Evolutionary conservation across 257 asterid species (phyloP).

Genomic region (Fraxinus quadrangulata): DNA sequence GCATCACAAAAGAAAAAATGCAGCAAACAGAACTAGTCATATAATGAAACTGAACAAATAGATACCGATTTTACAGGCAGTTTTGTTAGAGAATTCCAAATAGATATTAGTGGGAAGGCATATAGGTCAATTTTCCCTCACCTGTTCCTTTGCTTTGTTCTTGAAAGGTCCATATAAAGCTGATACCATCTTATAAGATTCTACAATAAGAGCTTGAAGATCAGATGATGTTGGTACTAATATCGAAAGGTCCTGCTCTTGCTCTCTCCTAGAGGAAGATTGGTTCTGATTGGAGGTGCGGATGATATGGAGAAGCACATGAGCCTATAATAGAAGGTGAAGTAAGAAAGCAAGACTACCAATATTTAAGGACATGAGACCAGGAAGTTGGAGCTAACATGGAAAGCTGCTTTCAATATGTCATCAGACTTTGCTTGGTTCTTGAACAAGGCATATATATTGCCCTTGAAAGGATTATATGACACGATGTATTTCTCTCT

Average conservation of each 20-base stretch:
- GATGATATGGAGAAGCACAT: constrained; percentile 84
- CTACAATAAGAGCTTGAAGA: constrained; percentile 74
- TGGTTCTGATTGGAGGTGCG: constrained; percentile 51
- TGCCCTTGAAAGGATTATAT: constrained; percentile 81
- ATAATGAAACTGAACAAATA: background rate
- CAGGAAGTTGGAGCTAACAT: constrained; percentile 55
- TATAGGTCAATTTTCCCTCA: constrained; percentile 27
- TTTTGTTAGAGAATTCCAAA: constrained; percentile 5
- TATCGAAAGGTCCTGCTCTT: constrained; percentile 44
- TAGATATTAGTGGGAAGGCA: background rate
- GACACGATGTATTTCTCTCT: constrained; percentile 80
- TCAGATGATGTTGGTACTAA: constrained; percentile 50
- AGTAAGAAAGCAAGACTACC: constrained; percentile 30
- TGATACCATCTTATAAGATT: constrained; percentile 90
- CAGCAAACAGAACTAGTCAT: background rate
- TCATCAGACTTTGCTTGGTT: constrained; percentile 97
- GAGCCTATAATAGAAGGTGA: constrained; percentile 65
- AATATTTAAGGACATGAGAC: constrained; percentile 18
- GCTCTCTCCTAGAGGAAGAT: constrained; percentile 38
- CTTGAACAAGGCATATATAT: constrained; percentile 84
- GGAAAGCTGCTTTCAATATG: constrained; percentile 93
- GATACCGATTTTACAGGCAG: background rate
- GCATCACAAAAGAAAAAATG: background rate
- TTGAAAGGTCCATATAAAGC: constrained; percentile 89
- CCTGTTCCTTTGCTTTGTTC: constrained; percentile 91